Evolutionary conservation across 345 rosid genomes (phyloP), one percentile per base, ranked within the genome.

Genomic region (Camelina sativa): DNA sequence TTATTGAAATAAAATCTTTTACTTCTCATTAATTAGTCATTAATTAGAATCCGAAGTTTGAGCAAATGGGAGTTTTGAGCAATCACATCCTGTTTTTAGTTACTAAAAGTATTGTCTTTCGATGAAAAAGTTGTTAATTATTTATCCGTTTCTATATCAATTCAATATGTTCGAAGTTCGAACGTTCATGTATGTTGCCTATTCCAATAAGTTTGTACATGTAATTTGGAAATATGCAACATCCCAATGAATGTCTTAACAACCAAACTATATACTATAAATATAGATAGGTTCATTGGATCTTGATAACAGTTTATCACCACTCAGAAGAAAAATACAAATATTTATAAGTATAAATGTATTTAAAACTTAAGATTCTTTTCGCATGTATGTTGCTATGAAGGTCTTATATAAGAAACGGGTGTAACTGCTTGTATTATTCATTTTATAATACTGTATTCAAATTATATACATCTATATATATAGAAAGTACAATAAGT

Each of bases 151-250:
- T 25, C 28, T 28, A 28, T 7, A 30, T 28, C 30, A 69, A 37
- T 59, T 47, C 69, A 63, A 46, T n/a, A 38, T 28, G 13, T 40
- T 53, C 40, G 37, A 34, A 28, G 30, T 28, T 34, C 37, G 34
- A 77, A 57, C 67, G 23, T 57, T 71, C 80, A 77, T 71, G 80
- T 13, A 38, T 47, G 67, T 65, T 64, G 72, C 80, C 25, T 71
- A 71, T 57, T 76, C 56, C 72, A 65, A 70, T 50, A 77, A 70
- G 65, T 25, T 57, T 57, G 66, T 77, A 46, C 80, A 34, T 56
- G 20, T 57, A 64, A 71, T 77, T 77, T 71, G 62, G 72, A 77
- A 9, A 77, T 71, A 77, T 77, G 67, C 67, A 57, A 77, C 80
- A 64, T 69, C 55, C 61, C 60, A 70, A 57, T 70, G 60, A 55